phyloP scores from a whole-genome alignment of 2,329 filamentous ascomycete genomes.

The Cercospora zeae-maydis region DNA sequence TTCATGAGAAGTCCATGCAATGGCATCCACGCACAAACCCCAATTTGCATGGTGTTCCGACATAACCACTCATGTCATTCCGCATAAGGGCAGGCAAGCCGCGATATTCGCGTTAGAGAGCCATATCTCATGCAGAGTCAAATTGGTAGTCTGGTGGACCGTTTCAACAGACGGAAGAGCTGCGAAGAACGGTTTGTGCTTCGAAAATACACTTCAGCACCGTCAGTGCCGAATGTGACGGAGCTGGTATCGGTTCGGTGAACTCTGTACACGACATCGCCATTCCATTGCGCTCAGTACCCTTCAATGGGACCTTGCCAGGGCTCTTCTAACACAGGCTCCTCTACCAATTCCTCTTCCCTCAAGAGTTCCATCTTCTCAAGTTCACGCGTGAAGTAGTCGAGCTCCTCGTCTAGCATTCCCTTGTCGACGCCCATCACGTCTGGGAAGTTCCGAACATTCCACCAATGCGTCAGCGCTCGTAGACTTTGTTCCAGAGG shows the following conservation, averaged over 20 bases:
- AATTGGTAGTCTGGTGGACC: too few species aligned
- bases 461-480: slow-evolving; percentile 91
- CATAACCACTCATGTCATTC: not conserved
- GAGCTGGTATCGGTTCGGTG: too few species aligned
- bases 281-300: slow-evolving; percentile 21
- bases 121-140: too few species aligned
- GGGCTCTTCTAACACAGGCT: slow-evolving; percentile 21
- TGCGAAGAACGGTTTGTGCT: too few species aligned
- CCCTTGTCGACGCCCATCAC: slow-evolving; percentile 57
- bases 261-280: not conserved
- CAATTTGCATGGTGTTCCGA: not conserved
- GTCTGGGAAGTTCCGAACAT: slow-evolving; percentile 76
- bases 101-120: too few species aligned
- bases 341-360: slow-evolving; percentile 23
- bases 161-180: too few species aligned
- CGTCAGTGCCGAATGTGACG: not conserved
- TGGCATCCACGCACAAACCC: not conserved
- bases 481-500: slow-evolving; percentile 87
- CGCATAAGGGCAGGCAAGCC: too few species aligned
- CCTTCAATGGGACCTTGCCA: slow-evolving; percentile 31
- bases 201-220: not conserved
- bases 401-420: slow-evolving; percentile 44
- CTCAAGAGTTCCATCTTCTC: slow-evolving; percentile 48
- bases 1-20: not conserved
- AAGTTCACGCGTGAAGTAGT: slow-evolving; percentile 49